phyloP scores from a whole-genome alignment of 2,329 filamentous ascomycete species.

The Aureobasidium melanogenum region DNA sequence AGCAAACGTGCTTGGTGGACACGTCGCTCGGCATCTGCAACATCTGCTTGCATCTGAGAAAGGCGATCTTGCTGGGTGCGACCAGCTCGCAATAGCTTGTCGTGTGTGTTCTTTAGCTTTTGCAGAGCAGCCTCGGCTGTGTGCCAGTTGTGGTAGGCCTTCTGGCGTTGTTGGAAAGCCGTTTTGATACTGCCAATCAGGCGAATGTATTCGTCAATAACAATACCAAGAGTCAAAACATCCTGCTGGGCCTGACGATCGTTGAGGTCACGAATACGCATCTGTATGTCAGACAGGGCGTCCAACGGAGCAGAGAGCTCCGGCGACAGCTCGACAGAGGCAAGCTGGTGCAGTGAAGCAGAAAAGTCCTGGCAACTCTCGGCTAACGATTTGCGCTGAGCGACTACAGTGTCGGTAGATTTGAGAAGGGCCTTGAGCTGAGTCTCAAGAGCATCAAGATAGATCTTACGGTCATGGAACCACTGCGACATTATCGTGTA shows the following conservation, averaged over 20 bases:
- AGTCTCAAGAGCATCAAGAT: constrained; percentile 85
- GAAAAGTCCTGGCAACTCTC: constrained; percentile 93
- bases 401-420: constrained; percentile 86
- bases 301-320: constrained; percentile 82
- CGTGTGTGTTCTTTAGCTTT: constrained; percentile 81
- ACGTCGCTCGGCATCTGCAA: constrained; percentile 87
- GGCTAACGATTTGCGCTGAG: constrained; percentile 84
- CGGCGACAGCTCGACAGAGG: constrained; percentile 84
- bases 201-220: constrained; percentile 96
- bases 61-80: constrained; percentile 93
- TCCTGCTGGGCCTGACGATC: constrained; percentile 96
- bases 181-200: constrained; percentile 92
- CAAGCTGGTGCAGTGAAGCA: constrained; percentile 81
- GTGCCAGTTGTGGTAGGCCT: constrained; percentile 93
- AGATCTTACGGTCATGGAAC: constrained; percentile 95
- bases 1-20: constrained; percentile 82
- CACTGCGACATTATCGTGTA: constrained; percentile 46
- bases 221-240: constrained; percentile 89
- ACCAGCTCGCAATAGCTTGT: constrained; percentile 90
- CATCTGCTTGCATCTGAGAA: constrained; percentile 85
- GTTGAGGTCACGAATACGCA: constrained; percentile 90
- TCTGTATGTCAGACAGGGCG: constrained; percentile 82
- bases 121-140: constrained; percentile 78
- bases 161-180: constrained; percentile 85
- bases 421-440: constrained; percentile 87